Conservation (phyloP, 495 filamentous ascomycete species). For the Patellaria atrata region DNA sequence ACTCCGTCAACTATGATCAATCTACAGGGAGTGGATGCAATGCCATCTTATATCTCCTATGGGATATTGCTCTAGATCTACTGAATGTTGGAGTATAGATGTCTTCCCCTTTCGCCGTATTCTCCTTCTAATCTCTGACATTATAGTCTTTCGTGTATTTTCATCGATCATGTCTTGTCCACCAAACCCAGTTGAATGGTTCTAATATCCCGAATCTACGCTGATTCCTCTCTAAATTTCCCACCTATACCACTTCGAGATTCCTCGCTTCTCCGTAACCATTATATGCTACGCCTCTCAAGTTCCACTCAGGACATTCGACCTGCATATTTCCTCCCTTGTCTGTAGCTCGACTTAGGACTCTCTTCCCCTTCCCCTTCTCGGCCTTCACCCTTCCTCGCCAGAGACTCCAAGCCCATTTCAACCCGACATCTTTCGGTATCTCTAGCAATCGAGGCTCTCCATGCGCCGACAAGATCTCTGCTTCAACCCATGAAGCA, state of each 20-base stretch:
- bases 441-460: constrained; percentile 1
- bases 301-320: constrained; percentile 38
- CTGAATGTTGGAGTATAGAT: no score
- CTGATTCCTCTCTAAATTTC: not conserved
- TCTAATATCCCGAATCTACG: not conserved
- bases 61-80: no score
- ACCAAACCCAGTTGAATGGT: constrained; percentile 1
- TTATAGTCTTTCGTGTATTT: no score
- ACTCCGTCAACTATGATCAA: no score
- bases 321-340: constrained; percentile 35
- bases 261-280: constrained; percentile 41
- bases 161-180: no score
- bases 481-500: constrained; percentile 35
- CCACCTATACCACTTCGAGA: constrained; percentile 21
- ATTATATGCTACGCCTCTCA: constrained; percentile 46
- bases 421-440: constrained; percentile 15
- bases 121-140: no score
- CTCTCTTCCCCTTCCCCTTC: constrained; percentile 22
- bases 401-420: constrained; percentile 41
- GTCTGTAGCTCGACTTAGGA: constrained; percentile 41
- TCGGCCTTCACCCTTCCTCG: constrained; percentile 24
- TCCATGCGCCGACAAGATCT: constrained; percentile 17
- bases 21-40: no score
- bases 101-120: no score
- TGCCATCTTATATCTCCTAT: no score